These are phyloP conservation scores for Sporothrix variecibatus DNA, from an alignment of 2,329 filamentous ascomycete species.

Conservation along the genomic window DNA sequence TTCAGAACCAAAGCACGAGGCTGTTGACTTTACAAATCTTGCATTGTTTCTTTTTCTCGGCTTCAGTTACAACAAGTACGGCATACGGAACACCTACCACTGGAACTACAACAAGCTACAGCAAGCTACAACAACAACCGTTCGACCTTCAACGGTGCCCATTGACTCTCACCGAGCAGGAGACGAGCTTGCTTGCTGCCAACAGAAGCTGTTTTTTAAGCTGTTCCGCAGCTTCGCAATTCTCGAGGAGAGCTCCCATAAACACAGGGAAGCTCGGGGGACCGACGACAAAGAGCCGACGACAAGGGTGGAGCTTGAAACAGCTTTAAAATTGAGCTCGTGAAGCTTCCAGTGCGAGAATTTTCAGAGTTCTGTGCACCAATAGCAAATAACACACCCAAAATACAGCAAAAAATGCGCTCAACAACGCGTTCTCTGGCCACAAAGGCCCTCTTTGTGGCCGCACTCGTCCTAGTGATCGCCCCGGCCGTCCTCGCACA, in stretches of 20 bases:
- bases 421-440: constrained; percentile 28
- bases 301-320: neutral
- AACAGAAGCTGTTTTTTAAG: neutral
- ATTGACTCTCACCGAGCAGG: neutral
- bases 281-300: neutral
- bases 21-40: neutral
- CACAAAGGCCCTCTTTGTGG: constrained; percentile 28
- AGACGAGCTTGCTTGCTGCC: neutral
- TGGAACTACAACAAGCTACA: neutral
- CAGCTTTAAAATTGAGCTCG: constrained; percentile 4
- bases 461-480: constrained; percentile 34
- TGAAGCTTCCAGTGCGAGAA: neutral
- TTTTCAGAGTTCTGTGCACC: neutral
- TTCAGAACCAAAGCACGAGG: neutral
- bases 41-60: neutral
- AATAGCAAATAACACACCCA: neutral
- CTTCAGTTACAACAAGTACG: neutral
- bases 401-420: constrained; percentile 24
- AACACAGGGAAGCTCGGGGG: constrained; percentile 18
- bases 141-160: neutral
- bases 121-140: neutral
- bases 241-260: constrained; percentile 1
- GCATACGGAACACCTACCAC: neutral
- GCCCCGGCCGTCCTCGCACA: constrained; percentile 37
- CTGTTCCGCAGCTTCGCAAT: constrained; percentile 16